Evolutionary conservation across 768 basidiomycete genomes (phyloP), one percentile per base, ranked within the genome.

Genomic region (Rhodotorula babjevae): DNA sequence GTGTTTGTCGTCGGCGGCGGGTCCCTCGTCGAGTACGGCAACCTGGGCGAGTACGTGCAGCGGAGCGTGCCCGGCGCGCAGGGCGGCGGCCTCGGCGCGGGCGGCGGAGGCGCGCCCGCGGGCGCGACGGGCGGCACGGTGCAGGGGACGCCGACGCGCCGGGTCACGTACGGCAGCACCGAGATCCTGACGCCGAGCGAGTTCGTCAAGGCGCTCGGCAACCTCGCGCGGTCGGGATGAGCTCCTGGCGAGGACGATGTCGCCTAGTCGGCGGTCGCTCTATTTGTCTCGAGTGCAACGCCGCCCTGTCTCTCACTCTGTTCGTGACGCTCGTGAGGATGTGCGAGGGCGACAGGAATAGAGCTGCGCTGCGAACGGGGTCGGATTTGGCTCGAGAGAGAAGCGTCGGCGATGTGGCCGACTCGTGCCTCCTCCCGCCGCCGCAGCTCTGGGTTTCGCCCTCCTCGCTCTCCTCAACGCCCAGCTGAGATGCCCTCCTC

Each of bases 1-100:
- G 89, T 99, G 7, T 99, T 99, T 77, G 84, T 97, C 44, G 94
- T 99, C 6, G 96, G 96, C 15, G 96, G 96, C 2, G 96, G 93
- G 9, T 90, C 93, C 25, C 95, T 97, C 78, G 93, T 98, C 63
- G 96, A 99, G 82, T 97, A 94, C 77, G 93, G 93, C 10, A 98
- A 98, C 80, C 82, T 99, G 70, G 88, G 90, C 80, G 95, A 98
- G 81, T 96, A 94, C 93, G 91, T 91, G 8, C 82, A 81, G 64
- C 42, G 65, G 57, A 61, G 65, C 55, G 40, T 57, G 49, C 59
- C 69, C 78, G 67, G 68, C 69, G 55, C 67, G 68, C 10, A 44
- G 21, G 31, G 2, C 12, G 40, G 58, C 33, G 57, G 57, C 33
- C 11, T 18, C 57, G n/a, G n/a, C n/a, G 19, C n/a, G 15, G 57